These are phyloP conservation scores for Paecilomyces formosus DNA, from an alignment of 2,329 filamentous ascomycete species.

Conservation along the genomic window DNA sequence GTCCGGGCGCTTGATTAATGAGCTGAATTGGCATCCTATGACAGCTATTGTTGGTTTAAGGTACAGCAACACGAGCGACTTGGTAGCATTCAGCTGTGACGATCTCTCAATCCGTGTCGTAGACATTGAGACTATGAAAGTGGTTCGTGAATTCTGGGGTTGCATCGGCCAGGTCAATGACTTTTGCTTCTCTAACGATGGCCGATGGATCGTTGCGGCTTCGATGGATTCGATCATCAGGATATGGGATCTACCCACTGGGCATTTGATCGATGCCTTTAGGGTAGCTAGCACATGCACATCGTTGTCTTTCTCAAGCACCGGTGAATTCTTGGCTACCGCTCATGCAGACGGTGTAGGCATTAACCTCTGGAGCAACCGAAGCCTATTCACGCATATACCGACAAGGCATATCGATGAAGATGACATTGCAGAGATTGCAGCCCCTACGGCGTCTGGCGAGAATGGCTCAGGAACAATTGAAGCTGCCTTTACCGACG, in stretches of 20 bases:
- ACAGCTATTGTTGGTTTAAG: conserved; percentile 67
- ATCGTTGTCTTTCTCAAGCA: conserved; percentile 77
- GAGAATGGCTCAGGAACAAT: conserved; percentile 71
- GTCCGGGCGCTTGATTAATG: conserved; percentile 69
- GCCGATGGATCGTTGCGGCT: conserved; percentile 85
- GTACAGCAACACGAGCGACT: conserved; percentile 74
- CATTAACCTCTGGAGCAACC: conserved; percentile 95
- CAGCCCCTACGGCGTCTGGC: conserved; percentile 68
- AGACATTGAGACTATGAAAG: conserved; percentile 81
- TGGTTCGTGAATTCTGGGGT: conserved; percentile 89
- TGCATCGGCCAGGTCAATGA: conserved; percentile 67
- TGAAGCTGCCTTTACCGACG: conserved; percentile 64
- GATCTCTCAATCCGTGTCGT: conserved; percentile 83
- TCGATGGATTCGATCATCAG: conserved; percentile 73
- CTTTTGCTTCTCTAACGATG: conserved; percentile 84
- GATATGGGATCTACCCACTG: conserved; percentile 92
- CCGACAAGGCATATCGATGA: conserved; percentile 80
- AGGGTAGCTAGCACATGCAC: conserved; percentile 71
- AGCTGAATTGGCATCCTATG: conserved; percentile 78
- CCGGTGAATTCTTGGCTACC: conserved; percentile 90
- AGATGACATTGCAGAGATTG: conserved; percentile 58
- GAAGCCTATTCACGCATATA: conserved; percentile 80
- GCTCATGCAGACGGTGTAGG: conserved; percentile 75
- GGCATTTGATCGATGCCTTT: conserved; percentile 90
- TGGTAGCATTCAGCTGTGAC: conserved; percentile 82